These are phyloP conservation scores for Chaetothyriales sp. DNA, from an alignment of 2,329 filamentous ascomycete species.

Conservation along the genomic window DNA sequence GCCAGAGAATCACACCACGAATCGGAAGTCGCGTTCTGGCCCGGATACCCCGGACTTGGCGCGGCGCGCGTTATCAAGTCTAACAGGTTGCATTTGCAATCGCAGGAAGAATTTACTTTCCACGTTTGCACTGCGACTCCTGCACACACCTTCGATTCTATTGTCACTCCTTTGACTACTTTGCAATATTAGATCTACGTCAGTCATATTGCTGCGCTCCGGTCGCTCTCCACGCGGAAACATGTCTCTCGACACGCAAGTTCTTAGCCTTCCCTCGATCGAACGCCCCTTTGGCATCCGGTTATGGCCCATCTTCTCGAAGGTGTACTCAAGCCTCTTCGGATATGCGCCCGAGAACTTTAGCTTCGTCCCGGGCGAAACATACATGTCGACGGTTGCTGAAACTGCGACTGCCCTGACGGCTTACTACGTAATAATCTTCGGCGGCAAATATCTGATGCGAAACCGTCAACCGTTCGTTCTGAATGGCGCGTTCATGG, in stretches of 20 bases:
- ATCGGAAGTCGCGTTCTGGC: slow-evolving; percentile 7
- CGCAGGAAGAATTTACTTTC: not conserved
- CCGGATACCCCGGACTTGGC: slow-evolving; percentile 7
- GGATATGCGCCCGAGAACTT: slow-evolving; percentile 82
- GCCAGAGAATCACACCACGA: slow-evolving; percentile 6
- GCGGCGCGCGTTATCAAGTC: slow-evolving; percentile 1
- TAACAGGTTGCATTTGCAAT: not conserved
- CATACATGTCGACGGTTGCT: slow-evolving; percentile 78
- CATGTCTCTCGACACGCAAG: slow-evolving; percentile 9
- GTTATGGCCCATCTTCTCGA: slow-evolving; percentile 89
- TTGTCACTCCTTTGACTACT: slow-evolving; percentile 4
- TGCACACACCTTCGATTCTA: slow-evolving; percentile 5
- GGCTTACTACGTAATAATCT: slow-evolving; percentile 84
- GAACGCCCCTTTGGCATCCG: slow-evolving; percentile 83
- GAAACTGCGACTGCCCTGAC: slow-evolving; percentile 66
- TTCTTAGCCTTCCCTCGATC: slow-evolving; percentile 55
- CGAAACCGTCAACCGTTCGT: slow-evolving; percentile 70
- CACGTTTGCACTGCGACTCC: not conserved
- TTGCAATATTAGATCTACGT: not conserved
- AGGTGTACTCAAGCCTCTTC: slow-evolving; percentile 57
- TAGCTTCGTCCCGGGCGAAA: slow-evolving; percentile 63
- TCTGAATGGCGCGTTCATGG: slow-evolving; percentile 76
- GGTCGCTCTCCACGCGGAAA: not conserved
- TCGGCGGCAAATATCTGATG: slow-evolving; percentile 86
- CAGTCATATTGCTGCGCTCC: not conserved